Conservation (phyloP, 1,284 basidiomycete species). For the Fomitopsis betulina region DNA sequence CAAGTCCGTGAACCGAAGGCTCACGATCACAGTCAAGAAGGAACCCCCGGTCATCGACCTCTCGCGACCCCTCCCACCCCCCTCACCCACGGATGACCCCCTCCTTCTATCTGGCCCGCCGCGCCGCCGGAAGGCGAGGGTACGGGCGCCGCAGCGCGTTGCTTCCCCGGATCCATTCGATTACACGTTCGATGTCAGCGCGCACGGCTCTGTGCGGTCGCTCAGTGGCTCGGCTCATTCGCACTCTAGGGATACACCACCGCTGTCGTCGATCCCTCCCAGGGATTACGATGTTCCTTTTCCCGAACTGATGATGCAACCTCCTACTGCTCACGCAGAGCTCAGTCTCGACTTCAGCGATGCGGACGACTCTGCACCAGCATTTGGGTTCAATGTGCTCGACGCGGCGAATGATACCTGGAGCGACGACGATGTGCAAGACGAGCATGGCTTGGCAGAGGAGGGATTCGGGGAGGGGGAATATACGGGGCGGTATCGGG, state of each 20-base stretch:
- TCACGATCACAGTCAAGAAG: conserved; percentile 43
- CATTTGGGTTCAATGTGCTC: conserved; percentile 10
- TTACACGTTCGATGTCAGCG: background rate
- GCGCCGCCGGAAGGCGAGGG: conserved; percentile 7
- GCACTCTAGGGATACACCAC: conserved; percentile 19
- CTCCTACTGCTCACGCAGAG: too few species aligned
- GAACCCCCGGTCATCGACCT: conserved; percentile 64
- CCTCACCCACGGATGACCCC: conserved; percentile 72
- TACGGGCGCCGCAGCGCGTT: background rate
- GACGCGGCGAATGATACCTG: conserved; percentile 22
- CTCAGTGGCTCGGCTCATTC: conserved; percentile 9
- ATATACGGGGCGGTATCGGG: conserved; percentile 59
- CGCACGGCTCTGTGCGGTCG: background rate
- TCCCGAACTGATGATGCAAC: background rate
- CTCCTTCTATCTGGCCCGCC: conserved; percentile 50
- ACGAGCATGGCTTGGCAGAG: conserved; percentile 21
- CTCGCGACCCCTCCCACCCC: conserved; percentile 52
- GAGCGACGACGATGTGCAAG: conserved; percentile 21
- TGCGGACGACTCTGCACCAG: conserved; percentile 3
- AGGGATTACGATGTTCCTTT: conserved; percentile 3
- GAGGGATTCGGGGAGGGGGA: conserved; percentile 43
- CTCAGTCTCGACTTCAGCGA: background rate
- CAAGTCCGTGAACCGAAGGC: conserved; percentile 30
- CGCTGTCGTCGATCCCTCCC: conserved; percentile 22
- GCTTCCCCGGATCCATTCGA: background rate